Evolutionary conservation across 2,329 filamentous ascomycete species (phyloP), one percentile per base, ranked within the genome.

Genomic region (Erysiphe neolycopersici): DNA sequence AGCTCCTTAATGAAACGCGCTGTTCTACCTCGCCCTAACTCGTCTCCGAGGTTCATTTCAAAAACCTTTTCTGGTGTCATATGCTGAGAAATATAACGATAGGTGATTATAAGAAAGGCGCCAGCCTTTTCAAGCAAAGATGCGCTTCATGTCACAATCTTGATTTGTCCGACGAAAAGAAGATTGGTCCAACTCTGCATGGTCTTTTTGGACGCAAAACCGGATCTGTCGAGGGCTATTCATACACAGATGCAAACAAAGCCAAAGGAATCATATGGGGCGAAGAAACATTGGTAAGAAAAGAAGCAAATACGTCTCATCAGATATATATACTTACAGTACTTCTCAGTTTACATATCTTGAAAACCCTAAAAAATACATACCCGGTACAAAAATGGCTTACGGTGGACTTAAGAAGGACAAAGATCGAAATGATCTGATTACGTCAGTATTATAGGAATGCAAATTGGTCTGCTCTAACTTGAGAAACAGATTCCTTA

Each of bases 341-440:
- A 2, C 19, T 33, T 16, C 13, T 29, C 46, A 85, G 81, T 95
- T 93, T 67, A 73, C 77, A 54, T 98, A 98, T 77, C 85, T 98
- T 59, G 89, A 98, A 76, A 95, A 95, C 79, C 89, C 89, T 68
- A 98, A 98, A 79, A 95, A 95, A 75, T 98, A 85, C 76, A 94
- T 98, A 53, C 89, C 89, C 56, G 89, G 89, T 56, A 98, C 89
- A 69, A 98, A 95, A 83, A 98, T 98, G 89, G 89, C 89, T 58
- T 98, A 95, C 62, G 89, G 89, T 68, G 89, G 89, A 64, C 75
- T 98, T 61, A 98, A 98, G 85, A 98, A 98, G 82, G 74, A 76
- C 61, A 95, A 95, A 81, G 89, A 95, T 71, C 76, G 89, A 64
- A 93, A 95, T 64, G 87, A 98, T 66, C 72, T 98, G 59, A 93